Base-by-base conservation (phyloP, 768 basidiomycete genomes). In the Lactarius akahatsu region DNA sequence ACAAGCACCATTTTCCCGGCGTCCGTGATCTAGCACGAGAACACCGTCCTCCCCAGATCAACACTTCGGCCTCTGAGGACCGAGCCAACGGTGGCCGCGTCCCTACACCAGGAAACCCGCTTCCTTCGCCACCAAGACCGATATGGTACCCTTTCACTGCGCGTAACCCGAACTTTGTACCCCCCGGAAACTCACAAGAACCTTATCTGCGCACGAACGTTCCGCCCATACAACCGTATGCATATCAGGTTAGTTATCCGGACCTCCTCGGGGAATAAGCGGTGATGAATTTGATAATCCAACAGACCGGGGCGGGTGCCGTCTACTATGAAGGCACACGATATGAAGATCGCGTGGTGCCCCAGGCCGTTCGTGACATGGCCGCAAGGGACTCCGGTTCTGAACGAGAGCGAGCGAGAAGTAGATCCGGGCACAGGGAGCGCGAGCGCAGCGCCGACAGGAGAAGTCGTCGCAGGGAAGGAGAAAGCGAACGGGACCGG, bases 291-390 rank as follows among this genome's bases (percentile, higher is more conserved):
- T 26, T 28, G n/a, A 30, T 38, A 9, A n/a, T 5, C 36, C 9
- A 36, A 45, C 54, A 63, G 62, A 67, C 66, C 18, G 62, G 67
- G 1, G 59, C 58, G 10, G 68, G 68, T 59, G 65, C 65, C 2
- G 65, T 66, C 7, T 69, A 7, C n/a, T 62, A 59, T 54, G 57
- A 67, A 50, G 68, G 68, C n/a, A 61, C 65, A 26, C 61, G 32
- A 34, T 56, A 62, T 23, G 68, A 62, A 3, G 65, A 69, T 15
- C 68, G 68, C 36, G 68, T 69, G 1, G 61, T 69, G 4, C 68
- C 68, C 13, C 47, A n/a, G 36, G n/a, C 34, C 9, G 41, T 54
- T 34, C 66, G 41, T 59, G 66, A 63, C 18, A 59, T 59, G 66
- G 58, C 62, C 34, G 23, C 58, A 47, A 57, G 61, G 38, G 66